Evolutionary conservation across 345 rosid species (phyloP), one percentile per base, ranked within the genome.

Genomic region (Fremontodendron californicum): DNA sequence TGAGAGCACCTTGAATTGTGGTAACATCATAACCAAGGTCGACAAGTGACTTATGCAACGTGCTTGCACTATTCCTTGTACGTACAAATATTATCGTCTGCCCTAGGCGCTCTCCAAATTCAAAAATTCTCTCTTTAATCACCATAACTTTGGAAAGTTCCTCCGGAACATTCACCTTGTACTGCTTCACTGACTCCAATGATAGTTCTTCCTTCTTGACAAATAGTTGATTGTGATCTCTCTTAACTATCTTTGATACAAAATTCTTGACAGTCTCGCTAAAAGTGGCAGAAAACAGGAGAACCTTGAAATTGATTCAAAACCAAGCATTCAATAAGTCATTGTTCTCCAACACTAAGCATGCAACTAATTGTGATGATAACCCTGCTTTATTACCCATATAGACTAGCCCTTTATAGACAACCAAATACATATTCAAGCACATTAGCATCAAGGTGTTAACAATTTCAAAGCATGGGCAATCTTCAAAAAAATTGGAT

Each of bases 271-370:
- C 99, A 4, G 76, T 73, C 55, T 95, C 98, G 18, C 86, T 89
- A 73, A 95, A 93, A 11, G 99, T 95, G 21, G 99, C 98, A 73
- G 99, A 95, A 82, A 95, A 93, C 23, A 95, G 86, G 78, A 95
- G 94, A 39, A 74, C 66, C 77, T 74, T 37, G 39, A 74, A 63
- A 75, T 60, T 15, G 46, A 54, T 48, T 46, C 45, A 46, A 61
- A 75, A 45, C 10, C 54, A 61, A 45, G 23, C 4, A 62, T n/a
- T 62, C 42, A 62, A 49, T 49, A 19, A 49, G 18, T 3, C 54
- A 42, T 16, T 40, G 69, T 29, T 75, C 25, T 42, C 23, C 16
- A 42, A 61, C 5, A 74, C 39, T 2, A 49, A 6, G 57, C 5
- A 69, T 13, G 39, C 23, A 70, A 46, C 74, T 46, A 70, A 70